Evolutionary conservation across 2,329 filamentous ascomycete genomes (phyloP).

Genomic region (Diaporthe caulivora): DNA sequence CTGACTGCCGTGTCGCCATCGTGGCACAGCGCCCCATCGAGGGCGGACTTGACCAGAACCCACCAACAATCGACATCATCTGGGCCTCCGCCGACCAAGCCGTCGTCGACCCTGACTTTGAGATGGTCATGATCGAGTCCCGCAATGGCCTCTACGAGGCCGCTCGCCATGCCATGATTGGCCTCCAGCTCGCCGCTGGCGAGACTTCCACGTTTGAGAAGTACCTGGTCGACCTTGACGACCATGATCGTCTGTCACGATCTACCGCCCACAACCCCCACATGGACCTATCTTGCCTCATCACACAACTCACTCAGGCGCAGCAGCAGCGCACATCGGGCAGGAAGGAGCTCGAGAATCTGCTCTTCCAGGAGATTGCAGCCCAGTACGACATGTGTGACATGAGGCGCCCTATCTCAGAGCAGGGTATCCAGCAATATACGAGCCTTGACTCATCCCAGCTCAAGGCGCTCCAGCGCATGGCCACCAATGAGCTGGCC

Average conservation of each 20-base stretch:
- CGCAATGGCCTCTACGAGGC: conserved; percentile 82
- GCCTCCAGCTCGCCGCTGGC: conserved; percentile 73
- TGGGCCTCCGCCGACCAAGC: conserved; percentile 73
- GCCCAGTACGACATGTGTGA: conserved; percentile 41
- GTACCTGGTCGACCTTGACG: conserved; percentile 67
- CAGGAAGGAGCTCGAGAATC: conserved; percentile 6
- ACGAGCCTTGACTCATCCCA: conserved; percentile 78
- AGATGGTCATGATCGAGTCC: conserved; percentile 85
- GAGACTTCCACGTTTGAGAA: conserved; percentile 72
- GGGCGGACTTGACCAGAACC: conserved; percentile 71
- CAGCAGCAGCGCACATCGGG: conserved; percentile 10
- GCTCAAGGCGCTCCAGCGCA: conserved; percentile 73
- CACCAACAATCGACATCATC: conserved; percentile 81
- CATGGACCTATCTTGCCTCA: conserved; percentile 51
- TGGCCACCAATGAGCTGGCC: conserved; percentile 78
- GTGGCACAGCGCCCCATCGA: conserved; percentile 77
- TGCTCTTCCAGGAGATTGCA: conserved; percentile 7
- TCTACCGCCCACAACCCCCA: conserved; percentile 48
- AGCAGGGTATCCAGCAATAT: conserved; percentile 43
- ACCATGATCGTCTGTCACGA: conserved; percentile 45
- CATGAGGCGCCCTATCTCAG: conserved; percentile 24
- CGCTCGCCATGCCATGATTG: conserved; percentile 77
- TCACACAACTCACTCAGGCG: conserved; percentile 45
- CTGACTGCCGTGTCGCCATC: conserved; percentile 75
- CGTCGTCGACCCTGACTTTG: conserved; percentile 74